These are phyloP conservation scores for Juncus effusus DNA, from an alignment of 176 grass and related monocot genomes.

Conservation along the genomic window DNA sequence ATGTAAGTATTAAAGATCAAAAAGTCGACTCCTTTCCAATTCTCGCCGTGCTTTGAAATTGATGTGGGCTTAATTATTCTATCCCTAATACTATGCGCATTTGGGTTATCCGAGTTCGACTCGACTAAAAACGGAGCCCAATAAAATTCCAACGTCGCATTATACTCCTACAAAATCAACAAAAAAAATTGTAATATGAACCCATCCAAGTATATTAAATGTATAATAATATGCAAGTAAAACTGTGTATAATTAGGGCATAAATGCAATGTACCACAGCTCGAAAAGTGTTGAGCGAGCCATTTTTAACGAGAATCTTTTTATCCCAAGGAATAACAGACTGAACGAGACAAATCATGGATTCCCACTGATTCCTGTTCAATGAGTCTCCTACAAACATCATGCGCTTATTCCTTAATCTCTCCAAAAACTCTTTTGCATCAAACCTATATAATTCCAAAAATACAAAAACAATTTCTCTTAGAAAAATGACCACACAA, in stretches of 20 bases:
- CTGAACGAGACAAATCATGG: slow-evolving; percentile 41
- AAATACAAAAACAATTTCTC: not conserved
- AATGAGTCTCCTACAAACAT: slow-evolving; percentile 43
- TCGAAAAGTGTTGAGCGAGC: slow-evolving; percentile 27
- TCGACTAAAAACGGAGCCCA: slow-evolving; percentile 78
- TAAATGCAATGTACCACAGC: slow-evolving; percentile 23
- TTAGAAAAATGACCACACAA: not conserved
- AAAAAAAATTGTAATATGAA: not conserved
- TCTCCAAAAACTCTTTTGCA: slow-evolving; percentile 28
- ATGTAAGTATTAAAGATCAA: slow-evolving; percentile 76
- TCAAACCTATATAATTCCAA: slow-evolving; percentile 25
- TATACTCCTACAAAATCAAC: slow-evolving; percentile 50
- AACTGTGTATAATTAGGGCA: not conserved
- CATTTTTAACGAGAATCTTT: slow-evolving; percentile 29
- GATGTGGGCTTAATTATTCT: slow-evolving; percentile 44
- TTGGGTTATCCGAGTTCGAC: slow-evolving; percentile 67
- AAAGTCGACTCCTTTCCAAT: slow-evolving; percentile 55
- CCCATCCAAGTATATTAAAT: not conserved
- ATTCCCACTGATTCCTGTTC: slow-evolving; percentile 47
- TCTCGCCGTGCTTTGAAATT: slow-evolving; percentile 46
- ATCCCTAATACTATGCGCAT: slow-evolving; percentile 53
- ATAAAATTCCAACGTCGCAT: slow-evolving; percentile 82
- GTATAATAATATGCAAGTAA: not conserved
- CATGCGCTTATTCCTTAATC: slow-evolving; percentile 34
- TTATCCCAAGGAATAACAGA: slow-evolving; percentile 27